phyloP scores from a whole-genome alignment of 2,329 filamentous ascomycete species.

The Colletotrichum tropicale region DNA sequence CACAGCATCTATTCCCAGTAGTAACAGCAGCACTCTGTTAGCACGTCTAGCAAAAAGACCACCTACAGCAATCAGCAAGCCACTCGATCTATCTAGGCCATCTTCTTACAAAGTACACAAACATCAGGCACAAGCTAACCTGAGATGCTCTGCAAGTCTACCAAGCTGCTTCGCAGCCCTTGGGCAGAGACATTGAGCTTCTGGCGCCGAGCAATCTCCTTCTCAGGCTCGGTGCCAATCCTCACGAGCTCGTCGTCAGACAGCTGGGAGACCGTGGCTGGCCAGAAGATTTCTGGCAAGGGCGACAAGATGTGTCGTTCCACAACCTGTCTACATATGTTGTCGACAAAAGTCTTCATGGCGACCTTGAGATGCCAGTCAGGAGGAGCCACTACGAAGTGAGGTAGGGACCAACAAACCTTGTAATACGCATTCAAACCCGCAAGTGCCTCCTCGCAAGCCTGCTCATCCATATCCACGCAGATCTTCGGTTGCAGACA shows the following conservation, averaged over 20 bases:
- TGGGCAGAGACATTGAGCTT: not conserved
- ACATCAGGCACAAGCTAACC: not conserved
- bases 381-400: not conserved
- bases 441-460: constrained; percentile 21
- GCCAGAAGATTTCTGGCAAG: not conserved
- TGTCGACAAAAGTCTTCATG: constrained; percentile 26
- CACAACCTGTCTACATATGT: constrained; percentile 25
- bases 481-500: not conserved
- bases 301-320: constrained; percentile 23
- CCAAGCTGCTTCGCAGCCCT: not conserved
- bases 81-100: not conserved
- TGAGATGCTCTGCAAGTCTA: not conserved
- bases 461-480: constrained; percentile 22
- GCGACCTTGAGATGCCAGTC: not conserved
- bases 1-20: not conserved
- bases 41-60: not conserved
- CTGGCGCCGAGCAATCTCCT: not conserved
- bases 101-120: not conserved
- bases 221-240: constrained; percentile 2
- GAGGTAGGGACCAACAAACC: not conserved
- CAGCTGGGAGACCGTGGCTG: not conserved
- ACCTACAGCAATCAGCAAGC: not conserved
- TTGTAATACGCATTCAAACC: constrained; percentile 28
- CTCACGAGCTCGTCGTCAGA: constrained; percentile 5
- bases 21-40: rapidly evolving